These are phyloP conservation scores for Sordaria brevicollis DNA, from an alignment of 495 filamentous ascomycete species.

Conservation along the genomic window DNA sequence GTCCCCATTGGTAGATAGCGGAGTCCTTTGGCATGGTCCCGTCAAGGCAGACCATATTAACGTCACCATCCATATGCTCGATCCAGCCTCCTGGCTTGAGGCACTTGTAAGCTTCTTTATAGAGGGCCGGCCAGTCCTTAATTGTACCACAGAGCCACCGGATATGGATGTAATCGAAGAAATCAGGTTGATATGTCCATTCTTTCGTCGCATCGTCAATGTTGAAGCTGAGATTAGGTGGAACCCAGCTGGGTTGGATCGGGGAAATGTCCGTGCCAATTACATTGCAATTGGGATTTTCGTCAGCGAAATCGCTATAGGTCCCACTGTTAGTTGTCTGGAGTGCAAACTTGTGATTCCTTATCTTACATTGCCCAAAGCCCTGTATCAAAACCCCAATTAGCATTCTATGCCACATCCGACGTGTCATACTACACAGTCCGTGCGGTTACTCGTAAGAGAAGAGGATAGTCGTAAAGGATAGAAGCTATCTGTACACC, in stretches of 20 bases:
- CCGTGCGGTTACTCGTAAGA: not conserved
- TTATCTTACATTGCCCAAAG: conserved; percentile 11
- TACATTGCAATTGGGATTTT: conserved; percentile 37
- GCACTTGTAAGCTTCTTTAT: conserved; percentile 18
- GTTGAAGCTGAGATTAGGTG: conserved; percentile 37
- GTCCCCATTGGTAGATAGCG: not conserved
- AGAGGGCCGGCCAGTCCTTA: conserved; percentile 34
- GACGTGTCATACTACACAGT: not conserved
- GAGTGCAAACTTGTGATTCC: not conserved
- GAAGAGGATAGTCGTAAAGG: no score
- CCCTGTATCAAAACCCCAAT: conserved; percentile 4
- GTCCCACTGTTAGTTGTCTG: not conserved
- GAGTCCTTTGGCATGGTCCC: not conserved
- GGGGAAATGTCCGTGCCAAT: conserved; percentile 51
- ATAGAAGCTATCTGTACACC: no score
- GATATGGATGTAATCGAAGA: conserved; percentile 47
- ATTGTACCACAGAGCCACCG: conserved; percentile 43
- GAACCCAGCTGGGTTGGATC: conserved; percentile 38
- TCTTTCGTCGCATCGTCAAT: conserved; percentile 41
- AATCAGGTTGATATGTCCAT: conserved; percentile 33
- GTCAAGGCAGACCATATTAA: not conserved
- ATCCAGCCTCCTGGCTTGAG: conserved; percentile 29
- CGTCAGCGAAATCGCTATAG: conserved; percentile 23
- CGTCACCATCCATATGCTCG: conserved; percentile 8
- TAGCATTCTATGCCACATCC: not conserved